Base-by-base conservation (phyloP, 371 early-diverging fungal genomes). In the Mortierella sp. region DNA sequence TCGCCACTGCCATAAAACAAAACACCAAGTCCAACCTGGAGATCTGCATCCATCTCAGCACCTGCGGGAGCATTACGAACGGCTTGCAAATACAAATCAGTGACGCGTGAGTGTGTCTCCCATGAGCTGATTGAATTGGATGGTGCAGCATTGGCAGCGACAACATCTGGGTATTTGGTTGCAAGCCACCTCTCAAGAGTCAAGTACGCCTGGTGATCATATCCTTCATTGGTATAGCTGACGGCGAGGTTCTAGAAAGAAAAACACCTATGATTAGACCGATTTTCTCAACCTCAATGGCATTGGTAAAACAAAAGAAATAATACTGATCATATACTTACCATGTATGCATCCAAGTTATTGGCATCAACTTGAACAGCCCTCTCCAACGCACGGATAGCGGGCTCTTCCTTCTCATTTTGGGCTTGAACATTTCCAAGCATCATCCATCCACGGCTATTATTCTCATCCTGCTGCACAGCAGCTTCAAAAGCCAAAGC, bases 1-100 rank as follows among this genome's bases (percentile, higher is more conserved):
- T 98, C 97, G 34, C 92, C 89, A 3, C 93, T 90, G 19, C 93
- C 91, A 82, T 98, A 94, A 83, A 97, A 97, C 64, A 99, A 78
- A 3, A 99, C 93, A 4, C 98, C 99, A 6, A 99, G 88, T 4
- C 95, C 98, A 29, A 96, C 89, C 82, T 99, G 98, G 0, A 98
- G 94, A 74, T 96, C 94, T 0, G 98, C 89, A 75, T 97, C 98
- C 85, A 93, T 86, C 43, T 91, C 91, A 32, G 89, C 88, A 22
- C 90, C 94, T 19, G 92, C 89, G 34, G 87, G 68, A 37, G 83
- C 82, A 73, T 54, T 74, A 35, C 95, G 87, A 12, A 94, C 96
- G 2, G 96, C 96, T 49, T 93, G 89, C 56, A 99, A 81, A 77
- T 90, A 95, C 53, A 94, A 64, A 29, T 89, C 84, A n/a, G 94